Evolutionary conservation across 441 rosid species (phyloP).

Genomic region (Theobroma grandiflorum): DNA sequence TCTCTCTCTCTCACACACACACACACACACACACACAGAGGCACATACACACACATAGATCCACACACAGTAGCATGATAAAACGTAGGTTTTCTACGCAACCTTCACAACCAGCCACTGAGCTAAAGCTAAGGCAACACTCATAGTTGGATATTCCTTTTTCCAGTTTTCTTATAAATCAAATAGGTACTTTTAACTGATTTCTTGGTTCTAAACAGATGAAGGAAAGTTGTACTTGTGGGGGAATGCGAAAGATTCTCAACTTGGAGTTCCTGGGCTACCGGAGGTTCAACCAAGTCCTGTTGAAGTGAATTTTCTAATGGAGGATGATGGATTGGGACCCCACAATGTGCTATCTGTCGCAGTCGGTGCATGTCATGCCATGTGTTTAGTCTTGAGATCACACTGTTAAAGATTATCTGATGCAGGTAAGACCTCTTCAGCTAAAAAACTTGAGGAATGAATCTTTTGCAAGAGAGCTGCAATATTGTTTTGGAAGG

Average conservation of each 20-base stretch:
- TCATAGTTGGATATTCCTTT: not conserved
- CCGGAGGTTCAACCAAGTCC: conserved; percentile 77
- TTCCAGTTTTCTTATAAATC: conserved; percentile 7
- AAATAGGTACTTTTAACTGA: not conserved
- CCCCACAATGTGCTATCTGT: conserved; percentile 64
- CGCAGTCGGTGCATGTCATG: conserved; percentile 89
- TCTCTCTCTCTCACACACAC: not conserved
- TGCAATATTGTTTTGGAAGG: conserved; percentile 11
- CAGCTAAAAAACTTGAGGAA: not conserved
- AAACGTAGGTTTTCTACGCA: not conserved
- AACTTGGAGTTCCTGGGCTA: conserved; percentile 86
- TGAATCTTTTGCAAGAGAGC: not conserved
- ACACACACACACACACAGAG: not conserved
- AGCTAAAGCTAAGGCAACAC: not conserved
- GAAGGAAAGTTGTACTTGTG: conserved; percentile 86
- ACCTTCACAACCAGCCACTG: not conserved
- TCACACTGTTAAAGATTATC: conserved; percentile 34
- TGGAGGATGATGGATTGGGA: conserved; percentile 68
- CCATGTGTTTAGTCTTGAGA: conserved; percentile 79
- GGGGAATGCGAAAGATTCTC: conserved; percentile 94
- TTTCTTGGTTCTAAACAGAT: conserved; percentile 49
- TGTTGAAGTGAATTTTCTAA: conserved; percentile 71
- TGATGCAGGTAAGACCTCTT: not conserved
- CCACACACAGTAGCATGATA: not conserved
- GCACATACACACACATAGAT: not conserved